Evolutionary conservation across 2,329 filamentous ascomycete genomes (phyloP), one percentile per base, ranked within the genome.

Genomic region (Fusarium verrucosum): DNA sequence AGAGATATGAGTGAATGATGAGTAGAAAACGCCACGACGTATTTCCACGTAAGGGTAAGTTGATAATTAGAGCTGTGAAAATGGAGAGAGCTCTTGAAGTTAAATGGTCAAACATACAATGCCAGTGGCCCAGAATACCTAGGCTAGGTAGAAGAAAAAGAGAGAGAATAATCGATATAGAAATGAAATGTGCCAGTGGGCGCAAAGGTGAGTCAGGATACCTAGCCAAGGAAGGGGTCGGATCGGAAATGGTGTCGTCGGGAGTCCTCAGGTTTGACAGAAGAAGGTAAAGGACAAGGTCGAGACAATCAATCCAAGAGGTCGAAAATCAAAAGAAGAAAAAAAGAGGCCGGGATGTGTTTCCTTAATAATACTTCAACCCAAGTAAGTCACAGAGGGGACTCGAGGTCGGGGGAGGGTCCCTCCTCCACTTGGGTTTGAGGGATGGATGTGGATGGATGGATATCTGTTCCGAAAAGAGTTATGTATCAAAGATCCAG

Each of bases 401-500:
- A 61, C 41, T 46, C 19, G 36, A 53, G 26, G 41, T 30, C 40
- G 41, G 44, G 42, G 40, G 38, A 51, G n/a, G n/a, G n/a, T n/a
- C n/a, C n/a, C n/a, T 41, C 62, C 62, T 65, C 62, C 53, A 54
- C 35, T 62, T 65, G 40, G 38, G 30, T n/a, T 32, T n/a, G 30
- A 6, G 14, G 16, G 30, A n/a, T n/a, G n/a, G n/a, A n/a, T n/a
- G n/a, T n/a, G n/a, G n/a, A n/a, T n/a, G 30, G 45, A 65, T 56
- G 62, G 62, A 65, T 52, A 66, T 58, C 50, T 62, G 50, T 41
- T 62, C 62, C 62, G 42, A 65, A 65, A 66, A 62, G 50, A 65
- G 50, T 17, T 41, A 45, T 46, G 20, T 41, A 45, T 46, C 23
- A 47, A 61, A 57, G 23, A 25, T 33, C 41, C 41, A 45, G 33